phyloP scores from a whole-genome alignment of 768 basidiomycete genomes.

The Hortiboletus campestris region DNA sequence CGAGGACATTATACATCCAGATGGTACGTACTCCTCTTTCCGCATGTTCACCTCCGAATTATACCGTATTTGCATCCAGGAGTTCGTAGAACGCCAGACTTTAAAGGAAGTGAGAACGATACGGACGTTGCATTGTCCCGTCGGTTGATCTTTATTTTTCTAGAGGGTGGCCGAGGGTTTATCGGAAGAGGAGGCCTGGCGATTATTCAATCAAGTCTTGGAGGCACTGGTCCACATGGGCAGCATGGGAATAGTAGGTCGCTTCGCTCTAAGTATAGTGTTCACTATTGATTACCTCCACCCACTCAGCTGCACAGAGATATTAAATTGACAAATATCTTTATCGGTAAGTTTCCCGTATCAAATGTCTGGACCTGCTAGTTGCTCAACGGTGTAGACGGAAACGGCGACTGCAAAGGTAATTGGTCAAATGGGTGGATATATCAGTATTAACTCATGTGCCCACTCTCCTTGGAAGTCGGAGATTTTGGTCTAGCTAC shows the following conservation, averaged over 20 bases:
- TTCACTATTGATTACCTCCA: conserved; percentile 22
- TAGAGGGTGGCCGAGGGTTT: conserved; percentile 79
- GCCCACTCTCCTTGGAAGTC: conserved; percentile 41
- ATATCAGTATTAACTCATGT: background rate
- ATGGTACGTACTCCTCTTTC: conserved; percentile 56
- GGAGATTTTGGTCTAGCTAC: conserved; percentile 94
- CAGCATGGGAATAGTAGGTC: conserved; percentile 74
- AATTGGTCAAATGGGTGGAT: background rate
- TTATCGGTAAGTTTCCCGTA: conserved; percentile 64
- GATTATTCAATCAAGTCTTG: conserved; percentile 83
- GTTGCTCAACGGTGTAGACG: conserved; percentile 47
- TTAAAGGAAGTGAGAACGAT: conserved; percentile 62
- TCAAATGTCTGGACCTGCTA: background rate
- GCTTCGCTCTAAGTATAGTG: background rate
- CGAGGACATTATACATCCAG: conserved; percentile 84
- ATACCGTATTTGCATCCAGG: conserved; percentile 41
- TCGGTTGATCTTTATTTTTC: background rate
- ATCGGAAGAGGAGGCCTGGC: conserved; percentile 84
- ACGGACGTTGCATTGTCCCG: background rate
- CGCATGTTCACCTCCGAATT: background rate
- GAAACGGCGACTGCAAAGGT: conserved; percentile 83
- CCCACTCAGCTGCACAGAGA: conserved; percentile 71
- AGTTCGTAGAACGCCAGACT: conserved; percentile 90
- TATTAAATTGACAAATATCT: conserved; percentile 92
- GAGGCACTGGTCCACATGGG: conserved; percentile 92